phyloP scores from a whole-genome alignment of 768 basidiomycete species.

The Punctularia strigosozonata region DNA sequence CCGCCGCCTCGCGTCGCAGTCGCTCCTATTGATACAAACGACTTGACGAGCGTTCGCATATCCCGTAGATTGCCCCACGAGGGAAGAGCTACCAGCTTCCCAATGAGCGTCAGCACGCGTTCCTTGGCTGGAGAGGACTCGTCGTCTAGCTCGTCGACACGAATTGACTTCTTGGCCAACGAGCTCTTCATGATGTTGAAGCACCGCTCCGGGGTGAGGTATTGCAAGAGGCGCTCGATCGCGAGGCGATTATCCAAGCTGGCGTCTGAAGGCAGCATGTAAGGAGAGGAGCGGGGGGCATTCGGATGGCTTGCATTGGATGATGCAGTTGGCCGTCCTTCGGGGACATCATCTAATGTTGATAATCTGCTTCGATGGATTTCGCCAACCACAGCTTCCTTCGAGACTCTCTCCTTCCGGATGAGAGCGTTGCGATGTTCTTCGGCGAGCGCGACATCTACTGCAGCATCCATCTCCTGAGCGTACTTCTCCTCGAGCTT shows the following conservation, averaged over 20 bases:
- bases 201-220: slow-evolving; percentile 38
- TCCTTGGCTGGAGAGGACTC: slow-evolving; percentile 16
- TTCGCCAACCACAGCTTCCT: slow-evolving; percentile 44
- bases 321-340: too few relatives aligned
- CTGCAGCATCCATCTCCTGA: slow-evolving; percentile 41
- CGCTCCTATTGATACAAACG: slow-evolving; percentile 24
- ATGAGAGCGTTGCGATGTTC: too few relatives aligned
- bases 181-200: slow-evolving; percentile 35
- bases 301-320: too few relatives aligned
- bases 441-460: slow-evolving; percentile 42
- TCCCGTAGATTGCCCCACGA: slow-evolving; percentile 67
- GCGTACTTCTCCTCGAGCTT: slow-evolving; percentile 51
- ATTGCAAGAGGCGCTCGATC: slow-evolving; percentile 40
- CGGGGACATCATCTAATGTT: too few relatives aligned
- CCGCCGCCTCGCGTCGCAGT: slow-evolving; percentile 4
- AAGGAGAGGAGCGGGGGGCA: slow-evolving; percentile 54
- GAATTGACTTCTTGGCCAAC: slow-evolving; percentile 31
- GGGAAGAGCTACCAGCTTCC: slow-evolving; percentile 28
- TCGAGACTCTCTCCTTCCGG: slow-evolving; percentile 21
- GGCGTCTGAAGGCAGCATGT: slow-evolving; percentile 59
- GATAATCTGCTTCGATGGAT: too few relatives aligned
- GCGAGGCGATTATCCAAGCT: slow-evolving; percentile 62
- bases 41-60: slow-evolving; percentile 38
- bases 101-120: slow-evolving; percentile 27
- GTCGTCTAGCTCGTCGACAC: slow-evolving; percentile 23